A percentile compares a stretch with the other conserved stretches of the same genome.
Conservation (phyloP, 352 stramenopile genomes). For the Phytophthora citrophthora region DNA sequence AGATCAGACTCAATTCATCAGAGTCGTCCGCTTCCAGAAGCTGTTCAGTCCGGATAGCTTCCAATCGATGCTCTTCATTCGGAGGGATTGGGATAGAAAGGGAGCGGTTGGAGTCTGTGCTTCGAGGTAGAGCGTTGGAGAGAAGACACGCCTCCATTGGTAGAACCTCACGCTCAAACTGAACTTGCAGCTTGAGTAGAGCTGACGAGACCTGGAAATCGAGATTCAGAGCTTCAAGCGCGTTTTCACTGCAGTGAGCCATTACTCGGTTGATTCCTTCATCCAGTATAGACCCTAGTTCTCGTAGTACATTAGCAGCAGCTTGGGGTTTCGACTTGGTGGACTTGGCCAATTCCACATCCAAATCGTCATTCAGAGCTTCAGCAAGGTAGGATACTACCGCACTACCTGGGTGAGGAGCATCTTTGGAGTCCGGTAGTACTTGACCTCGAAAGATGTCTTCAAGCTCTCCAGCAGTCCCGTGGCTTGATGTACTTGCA, state of each 20-base stretch:
- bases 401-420: constrained; percentile 13
- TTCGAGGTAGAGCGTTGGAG: constrained; percentile 34
- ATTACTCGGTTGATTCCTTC: constrained; percentile 28
- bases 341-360: background rate
- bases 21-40: constrained; percentile 25
- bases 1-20: constrained; percentile 46
- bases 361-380: constrained; percentile 2
- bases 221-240: background rate
- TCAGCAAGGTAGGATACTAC: constrained; percentile 27
- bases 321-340: background rate
- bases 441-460: constrained; percentile 17
- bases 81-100: constrained; percentile 32
- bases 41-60: constrained; percentile 39
- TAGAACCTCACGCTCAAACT: constrained; percentile 25
- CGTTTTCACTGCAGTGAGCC: constrained; percentile 14
- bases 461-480: constrained; percentile 1
- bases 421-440: constrained; percentile 13
- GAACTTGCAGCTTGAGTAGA: constrained; percentile 19
- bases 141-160: constrained; percentile 37
- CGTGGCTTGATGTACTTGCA: constrained; percentile 22
- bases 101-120: constrained; percentile 30
- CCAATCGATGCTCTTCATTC: constrained; percentile 42
- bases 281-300: constrained; percentile 34
- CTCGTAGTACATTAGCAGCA: constrained; percentile 52
- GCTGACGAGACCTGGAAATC: background rate